Conservation (phyloP, 1,139 yeast genomes). For the Magnusiomyces magnusii region DNA sequence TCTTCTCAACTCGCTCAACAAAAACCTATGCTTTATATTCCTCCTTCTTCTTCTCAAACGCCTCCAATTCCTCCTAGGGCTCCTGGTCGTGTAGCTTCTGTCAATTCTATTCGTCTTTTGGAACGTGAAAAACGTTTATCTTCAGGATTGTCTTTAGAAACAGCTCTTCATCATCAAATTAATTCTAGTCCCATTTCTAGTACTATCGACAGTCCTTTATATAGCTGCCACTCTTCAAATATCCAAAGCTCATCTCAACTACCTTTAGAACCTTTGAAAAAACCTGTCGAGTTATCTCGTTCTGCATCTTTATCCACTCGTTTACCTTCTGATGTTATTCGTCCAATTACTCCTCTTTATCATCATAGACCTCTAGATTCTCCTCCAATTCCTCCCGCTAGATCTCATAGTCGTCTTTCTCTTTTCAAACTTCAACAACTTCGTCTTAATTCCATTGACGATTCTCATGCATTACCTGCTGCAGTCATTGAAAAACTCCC, state of each 20-base stretch:
- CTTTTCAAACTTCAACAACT: neutral
- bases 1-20: neutral
- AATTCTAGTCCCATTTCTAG: neutral
- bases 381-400: neutral
- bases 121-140: slow-evolving; percentile 6
- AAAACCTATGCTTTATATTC: neutral
- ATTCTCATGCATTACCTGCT: slow-evolving; percentile 15
- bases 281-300: neutral
- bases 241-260: neutral
- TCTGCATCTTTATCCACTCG: neutral
- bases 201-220: neutral
- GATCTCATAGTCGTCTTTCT: neutral
- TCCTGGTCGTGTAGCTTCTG: neutral
- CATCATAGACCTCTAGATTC: neutral
- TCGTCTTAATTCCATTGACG: neutral
- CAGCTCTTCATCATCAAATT: neutral
- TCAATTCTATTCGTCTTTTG: neutral
- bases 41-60: neutral
- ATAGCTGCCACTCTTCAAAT: neutral
- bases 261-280: neutral
- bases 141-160: neutral
- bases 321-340: neutral
- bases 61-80: slow-evolving; percentile 7
- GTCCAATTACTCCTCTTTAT: neutral
- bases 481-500: slow-evolving; percentile 13